These are phyloP conservation scores for Sophora flavescens DNA, from an alignment of 306 rosid species.

Conservation along the genomic window DNA sequence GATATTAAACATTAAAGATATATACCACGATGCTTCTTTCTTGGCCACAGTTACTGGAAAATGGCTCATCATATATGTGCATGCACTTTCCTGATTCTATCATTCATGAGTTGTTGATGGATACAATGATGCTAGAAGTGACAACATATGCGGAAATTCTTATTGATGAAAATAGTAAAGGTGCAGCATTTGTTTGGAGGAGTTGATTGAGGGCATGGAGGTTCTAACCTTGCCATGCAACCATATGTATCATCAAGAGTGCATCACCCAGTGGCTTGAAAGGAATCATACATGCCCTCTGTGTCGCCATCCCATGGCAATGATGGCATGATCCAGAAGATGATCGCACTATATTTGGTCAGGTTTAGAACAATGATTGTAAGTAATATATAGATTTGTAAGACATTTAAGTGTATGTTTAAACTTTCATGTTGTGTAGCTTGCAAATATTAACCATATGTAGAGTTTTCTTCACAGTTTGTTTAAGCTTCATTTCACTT, in stretches of 20 bases:
- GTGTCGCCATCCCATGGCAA: conserved; percentile 19
- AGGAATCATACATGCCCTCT: conserved; percentile 37
- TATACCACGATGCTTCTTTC: not conserved
- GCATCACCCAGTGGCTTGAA: not conserved
- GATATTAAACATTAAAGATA: too few species aligned
- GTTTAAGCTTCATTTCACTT: too few species aligned
- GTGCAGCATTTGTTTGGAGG: conserved; percentile 29
- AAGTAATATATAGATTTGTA: too few species aligned
- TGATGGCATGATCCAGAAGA: not conserved
- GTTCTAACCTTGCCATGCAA: not conserved
- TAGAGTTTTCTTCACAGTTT: too few species aligned
- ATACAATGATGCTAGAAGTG: not conserved
- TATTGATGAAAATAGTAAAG: not conserved
- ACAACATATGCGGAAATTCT: not conserved
- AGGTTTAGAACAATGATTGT: too few species aligned
- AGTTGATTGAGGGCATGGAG: not conserved
- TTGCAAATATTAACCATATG: too few species aligned
- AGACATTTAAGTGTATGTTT: too few species aligned
- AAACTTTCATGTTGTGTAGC: too few species aligned
- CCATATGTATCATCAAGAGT: not conserved
- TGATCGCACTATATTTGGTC: not conserved
- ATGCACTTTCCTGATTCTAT: not conserved
- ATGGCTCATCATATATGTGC: not conserved
- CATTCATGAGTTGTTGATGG: not conserved
- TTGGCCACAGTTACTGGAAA: not conserved